Percentiles rank a stretch among this genome's conserved stretches.
phyloP scores from a whole-genome alignment of 2,329 filamentous ascomycete species.

The Aspergillus thermomutatus region DNA sequence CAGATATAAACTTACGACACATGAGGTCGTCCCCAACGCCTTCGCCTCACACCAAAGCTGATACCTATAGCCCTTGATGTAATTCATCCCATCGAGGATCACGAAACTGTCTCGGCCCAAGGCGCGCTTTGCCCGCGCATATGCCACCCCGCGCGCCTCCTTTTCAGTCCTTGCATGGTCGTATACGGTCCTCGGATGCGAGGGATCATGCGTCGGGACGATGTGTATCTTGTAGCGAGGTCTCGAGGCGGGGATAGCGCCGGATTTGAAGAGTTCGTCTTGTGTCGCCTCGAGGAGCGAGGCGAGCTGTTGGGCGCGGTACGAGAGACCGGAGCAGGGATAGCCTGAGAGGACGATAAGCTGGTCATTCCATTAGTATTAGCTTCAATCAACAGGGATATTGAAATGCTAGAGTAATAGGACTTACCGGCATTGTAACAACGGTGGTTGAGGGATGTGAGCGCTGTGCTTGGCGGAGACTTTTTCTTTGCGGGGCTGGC shows the following conservation, averaged over 20 bases:
- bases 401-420: background rate
- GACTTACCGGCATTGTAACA: slow-evolving; percentile 27
- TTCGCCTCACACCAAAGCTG: slow-evolving; percentile 67
- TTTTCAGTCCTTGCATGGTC: slow-evolving; percentile 59
- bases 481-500: slow-evolving; percentile 7
- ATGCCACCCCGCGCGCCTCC: slow-evolving; percentile 60
- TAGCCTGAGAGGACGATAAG: slow-evolving; percentile 62
- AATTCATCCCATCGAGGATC: slow-evolving; percentile 63
- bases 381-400: background rate
- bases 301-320: slow-evolving; percentile 57
- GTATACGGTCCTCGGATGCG: slow-evolving; percentile 51
- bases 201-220: slow-evolving; percentile 38
- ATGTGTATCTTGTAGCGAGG: slow-evolving; percentile 44
- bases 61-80: slow-evolving; percentile 67
- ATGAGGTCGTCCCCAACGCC: slow-evolving; percentile 58
- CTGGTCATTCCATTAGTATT: slow-evolving; percentile 32
- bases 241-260: slow-evolving; percentile 36
- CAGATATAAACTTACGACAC: slow-evolving; percentile 49
- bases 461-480: slow-evolving; percentile 14
- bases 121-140: slow-evolving; percentile 59
- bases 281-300: slow-evolving; percentile 47
- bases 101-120: slow-evolving; percentile 58
- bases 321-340: slow-evolving; percentile 61
- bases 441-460: slow-evolving; percentile 6
- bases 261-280: slow-evolving; percentile 42